Conservation (phyloP, 2,329 filamentous ascomycete species). For the Alternaria conjuncta region DNA sequence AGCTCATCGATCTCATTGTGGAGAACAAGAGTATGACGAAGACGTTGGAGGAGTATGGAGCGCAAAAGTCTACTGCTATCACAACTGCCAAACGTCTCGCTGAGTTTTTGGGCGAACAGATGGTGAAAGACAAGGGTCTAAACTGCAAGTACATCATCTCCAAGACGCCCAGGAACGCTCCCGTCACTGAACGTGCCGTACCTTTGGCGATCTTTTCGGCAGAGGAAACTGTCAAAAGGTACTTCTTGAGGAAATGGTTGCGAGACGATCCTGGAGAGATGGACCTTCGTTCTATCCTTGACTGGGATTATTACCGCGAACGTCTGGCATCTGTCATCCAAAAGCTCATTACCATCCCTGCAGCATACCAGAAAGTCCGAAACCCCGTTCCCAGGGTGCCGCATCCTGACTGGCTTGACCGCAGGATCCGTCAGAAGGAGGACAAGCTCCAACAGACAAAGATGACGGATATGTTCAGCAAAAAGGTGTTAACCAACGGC, state of each 20-base stretch:
- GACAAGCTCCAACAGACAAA: constrained; percentile 99
- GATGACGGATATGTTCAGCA: constrained; percentile 88
- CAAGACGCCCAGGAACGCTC: constrained; percentile 80
- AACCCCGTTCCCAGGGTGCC: constrained; percentile 94
- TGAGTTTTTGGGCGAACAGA: constrained; percentile 95
- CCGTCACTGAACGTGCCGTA: constrained; percentile 92
- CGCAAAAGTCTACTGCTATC: constrained; percentile 98
- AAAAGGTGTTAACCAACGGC: constrained; percentile 75
- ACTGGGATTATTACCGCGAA: constrained; percentile 98
- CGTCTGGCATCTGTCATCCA: constrained; percentile 96
- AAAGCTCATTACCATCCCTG: constrained; percentile 98
- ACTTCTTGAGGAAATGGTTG: constrained; percentile 93
- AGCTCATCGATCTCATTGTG: constrained; percentile 98
- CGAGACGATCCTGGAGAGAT: constrained; percentile 91
- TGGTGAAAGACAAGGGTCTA: constrained; percentile 98
- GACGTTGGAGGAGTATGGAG: constrained; percentile 93
- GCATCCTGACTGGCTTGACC: constrained; percentile 96
- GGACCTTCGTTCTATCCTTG: constrained; percentile 86
- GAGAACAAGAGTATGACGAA: constrained; percentile 99
- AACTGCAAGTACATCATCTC: constrained; percentile 99
- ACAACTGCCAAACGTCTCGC: constrained; percentile 94
- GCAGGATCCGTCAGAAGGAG: constrained; percentile 91
- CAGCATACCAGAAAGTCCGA: constrained; percentile 89
- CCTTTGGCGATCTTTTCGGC: constrained; percentile 98
- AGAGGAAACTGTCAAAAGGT: constrained; percentile 83